Evolutionary conservation across 2,329 filamentous ascomycete species (phyloP), one percentile per base, ranked within the genome.

Genomic region (Paracamarosporium sp.): DNA sequence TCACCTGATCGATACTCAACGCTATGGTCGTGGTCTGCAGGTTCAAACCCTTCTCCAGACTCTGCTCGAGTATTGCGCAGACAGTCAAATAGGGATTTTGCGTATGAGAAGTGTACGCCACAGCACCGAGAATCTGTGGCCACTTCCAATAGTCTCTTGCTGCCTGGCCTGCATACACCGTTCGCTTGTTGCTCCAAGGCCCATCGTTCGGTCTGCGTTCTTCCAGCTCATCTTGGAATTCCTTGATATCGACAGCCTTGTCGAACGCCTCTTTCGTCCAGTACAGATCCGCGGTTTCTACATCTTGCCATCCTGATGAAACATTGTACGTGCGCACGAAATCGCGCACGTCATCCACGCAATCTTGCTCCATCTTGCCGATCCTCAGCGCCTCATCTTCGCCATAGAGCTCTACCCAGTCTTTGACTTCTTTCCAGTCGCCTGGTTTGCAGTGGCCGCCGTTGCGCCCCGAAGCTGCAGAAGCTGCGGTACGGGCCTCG

Each of bases 371-470:
- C 59, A 77, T 53, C 24, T 68, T 60, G 8, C 68, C 72, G 31
- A 77, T 74, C 53, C 66, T 71, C n/a, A 77, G 73, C 4, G 85
- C 85, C 41, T 79, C 78, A 1, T 73, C 73, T 12, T 75, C 69
- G n/a, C 83, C 83, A 27, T 53, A 53, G 5, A 81, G 68, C 1
- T 71, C 63, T 4, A 71, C 57, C 5, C 74, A 71, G 62, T 86
- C 79, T 38, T 77, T 71, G 3, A 77, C 62, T 57, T 86, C 86
- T 25, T 78, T 78, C 35, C 81, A 80, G 68, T 81, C 81, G 8
- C 75, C 78, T 24, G 75, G 73, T 65, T 81, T 81, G 17, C 79
- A 81, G 58, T 81, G 79, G 15, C 78, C 78, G 48, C 79, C 73
- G 54, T 76, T 76, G 5, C 73, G 62, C 3, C 73, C 73, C 12